Base-by-base conservation (phyloP, 306 rosid genomes). In the Senna siamea region DNA sequence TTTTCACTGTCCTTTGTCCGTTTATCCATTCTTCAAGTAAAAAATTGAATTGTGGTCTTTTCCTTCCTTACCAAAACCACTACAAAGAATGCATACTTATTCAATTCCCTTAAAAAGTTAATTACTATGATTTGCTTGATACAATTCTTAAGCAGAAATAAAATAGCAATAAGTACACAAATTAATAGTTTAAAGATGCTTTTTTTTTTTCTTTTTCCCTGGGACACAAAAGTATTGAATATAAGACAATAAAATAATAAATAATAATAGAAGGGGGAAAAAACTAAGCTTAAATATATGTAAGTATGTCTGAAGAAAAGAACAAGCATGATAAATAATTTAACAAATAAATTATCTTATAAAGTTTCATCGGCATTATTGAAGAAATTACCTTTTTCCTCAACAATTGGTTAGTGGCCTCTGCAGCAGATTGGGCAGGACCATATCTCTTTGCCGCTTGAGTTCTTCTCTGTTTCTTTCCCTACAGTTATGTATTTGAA, bases 401-500 rank as follows among this genome's bases (percentile, higher is more conserved):
- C 30, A 6, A 18, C 30, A 26, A 6, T 10, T 44, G 2, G 5
- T 37, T 15, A 17, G 68, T 11, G 9, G n/a, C 67, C 47, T 18
- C 40, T 35, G 48, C 48, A 38, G 22, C 32, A 10, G 22, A 44
- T 38, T 10, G 68, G 32, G 11, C 68, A 38, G 50, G 19, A 17
- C 68, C 68, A 18, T n/a, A 18, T 18, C 68, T 41, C 50, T 62
- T 62, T 17, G 10, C 32, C 5, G 4, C 68, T 9, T 9, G 67
- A 37, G 30, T 37, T 61, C 7, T 46, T 60, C 68, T 38, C 68
- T 37, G 44, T 38, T 11, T 62, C 68, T 38, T 62, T 37, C 50
- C 68, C 68, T 62, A 19, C 48, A 61, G 18, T 32, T 61, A 47
- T 9, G 23, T 9, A 61, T 61, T 62, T 10, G 5, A 38, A 62